Conservation (phyloP, 2,329 filamentous ascomycete species). For the Proliferodiscus dingleyae region DNA sequence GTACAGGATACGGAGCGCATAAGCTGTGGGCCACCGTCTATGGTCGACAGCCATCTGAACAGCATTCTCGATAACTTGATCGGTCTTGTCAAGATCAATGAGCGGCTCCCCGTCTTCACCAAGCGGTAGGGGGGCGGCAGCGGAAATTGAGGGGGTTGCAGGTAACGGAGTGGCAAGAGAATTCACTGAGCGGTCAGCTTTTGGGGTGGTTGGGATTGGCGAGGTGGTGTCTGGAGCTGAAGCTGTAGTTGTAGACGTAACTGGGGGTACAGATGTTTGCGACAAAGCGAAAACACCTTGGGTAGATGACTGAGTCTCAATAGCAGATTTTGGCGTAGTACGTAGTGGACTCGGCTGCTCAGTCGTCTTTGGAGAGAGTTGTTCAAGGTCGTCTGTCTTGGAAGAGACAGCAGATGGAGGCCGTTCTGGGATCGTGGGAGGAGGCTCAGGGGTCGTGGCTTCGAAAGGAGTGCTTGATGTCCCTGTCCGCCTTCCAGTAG, state of each 20-base stretch:
- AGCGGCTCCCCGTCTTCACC: slow-evolving; percentile 15
- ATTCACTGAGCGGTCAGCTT: background rate
- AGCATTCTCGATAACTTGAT: slow-evolving; percentile 51
- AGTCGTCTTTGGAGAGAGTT: slow-evolving; percentile 9
- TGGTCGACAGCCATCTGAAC: slow-evolving; percentile 54
- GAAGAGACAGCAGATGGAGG: slow-evolving; percentile 14
- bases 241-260: slow-evolving; percentile 2
- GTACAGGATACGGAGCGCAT: slow-evolving; percentile 55
- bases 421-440: slow-evolving; percentile 11
- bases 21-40: slow-evolving; percentile 57
- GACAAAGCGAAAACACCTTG: slow-evolving; percentile 14
- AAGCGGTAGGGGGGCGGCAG: background rate
- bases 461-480: slow-evolving; percentile 11
- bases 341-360: slow-evolving; percentile 17
- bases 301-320: slow-evolving; percentile 9
- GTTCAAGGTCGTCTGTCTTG: slow-evolving; percentile 10
- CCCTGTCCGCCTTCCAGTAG: slow-evolving; percentile 22
- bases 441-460: slow-evolving; percentile 22
- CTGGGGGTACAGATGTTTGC: slow-evolving; percentile 11
- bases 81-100: slow-evolving; percentile 32
- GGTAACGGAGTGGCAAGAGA: background rate
- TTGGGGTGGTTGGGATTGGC: slow-evolving; percentile 2
- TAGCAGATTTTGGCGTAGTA: slow-evolving; percentile 11
- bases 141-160: background rate
- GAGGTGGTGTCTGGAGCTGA: background rate